Conservation (phyloP, 2,329 filamentous ascomycete genomes). For the Microsporum audouinii region DNA sequence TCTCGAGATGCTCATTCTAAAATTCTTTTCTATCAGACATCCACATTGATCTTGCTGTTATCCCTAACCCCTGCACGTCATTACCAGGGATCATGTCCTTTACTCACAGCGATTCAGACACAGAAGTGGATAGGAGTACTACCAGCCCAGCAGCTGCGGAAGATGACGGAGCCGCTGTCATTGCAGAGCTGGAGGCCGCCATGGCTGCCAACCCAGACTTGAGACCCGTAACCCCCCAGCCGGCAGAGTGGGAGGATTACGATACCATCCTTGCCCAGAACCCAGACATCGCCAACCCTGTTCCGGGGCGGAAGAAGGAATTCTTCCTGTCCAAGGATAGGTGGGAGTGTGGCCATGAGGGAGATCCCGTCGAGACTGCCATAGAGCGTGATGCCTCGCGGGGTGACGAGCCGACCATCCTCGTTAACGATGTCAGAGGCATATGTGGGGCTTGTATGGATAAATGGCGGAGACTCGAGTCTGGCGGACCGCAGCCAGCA, state of each 20-base stretch:
- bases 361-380: conserved; percentile 8
- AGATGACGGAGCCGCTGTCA: conserved; percentile 10
- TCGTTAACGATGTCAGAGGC: conserved; percentile 12
- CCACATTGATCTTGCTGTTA: no score
- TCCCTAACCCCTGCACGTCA: no score
- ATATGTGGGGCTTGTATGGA: conserved; percentile 14
- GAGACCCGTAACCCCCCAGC: conserved; percentile 4
- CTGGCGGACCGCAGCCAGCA: background rate
- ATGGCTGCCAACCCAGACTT: conserved; percentile 13
- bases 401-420: background rate
- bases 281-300: conserved; percentile 12
- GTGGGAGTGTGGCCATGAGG: conserved; percentile 16
- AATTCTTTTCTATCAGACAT: background rate
- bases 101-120: background rate
- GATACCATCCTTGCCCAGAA: conserved; percentile 13
- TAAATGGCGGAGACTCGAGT: conserved; percentile 14
- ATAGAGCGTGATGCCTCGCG: conserved; percentile 12
- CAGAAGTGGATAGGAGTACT: background rate
- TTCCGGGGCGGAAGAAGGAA: conserved; percentile 4
- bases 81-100: background rate
- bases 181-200: conserved; percentile 13
- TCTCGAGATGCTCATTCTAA: background rate
- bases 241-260: conserved; percentile 15
- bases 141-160: background rate
- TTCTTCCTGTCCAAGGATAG: conserved; percentile 14